A percentile compares a stretch with the other conserved stretches of the same genome.
Evolutionary conservation across 2,329 filamentous ascomycete species (phyloP).

Genomic region (Kalmusia sp.): DNA sequence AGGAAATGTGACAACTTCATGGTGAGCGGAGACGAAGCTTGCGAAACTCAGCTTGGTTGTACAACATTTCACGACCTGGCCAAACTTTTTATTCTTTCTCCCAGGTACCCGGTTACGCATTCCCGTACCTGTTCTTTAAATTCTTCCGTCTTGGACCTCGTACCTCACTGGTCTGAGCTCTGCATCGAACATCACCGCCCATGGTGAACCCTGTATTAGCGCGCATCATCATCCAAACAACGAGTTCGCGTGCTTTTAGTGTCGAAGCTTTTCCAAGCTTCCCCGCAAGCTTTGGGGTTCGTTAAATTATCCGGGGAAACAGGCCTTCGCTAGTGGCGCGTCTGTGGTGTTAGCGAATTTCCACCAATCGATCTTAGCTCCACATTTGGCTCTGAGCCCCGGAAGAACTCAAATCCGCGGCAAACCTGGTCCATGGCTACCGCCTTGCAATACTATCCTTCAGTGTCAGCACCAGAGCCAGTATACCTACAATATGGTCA

Average conservation of each 20-base stretch:
- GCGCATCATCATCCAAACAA: conserved; percentile 2
- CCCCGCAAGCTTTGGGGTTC: conserved; percentile 9
- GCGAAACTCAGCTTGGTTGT: background rate
- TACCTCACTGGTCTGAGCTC: background rate
- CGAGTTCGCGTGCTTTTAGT: background rate
- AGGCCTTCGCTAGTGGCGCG: background rate
- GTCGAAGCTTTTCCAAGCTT: conserved; percentile 8
- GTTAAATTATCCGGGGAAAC: conserved; percentile 7
- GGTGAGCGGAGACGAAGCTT: background rate
- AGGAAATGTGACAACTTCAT: conserved; percentile 30
- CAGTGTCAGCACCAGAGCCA: too few species aligned
- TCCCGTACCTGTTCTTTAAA: conserved; percentile 5
- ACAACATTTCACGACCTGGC: background rate
- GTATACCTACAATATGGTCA: too few species aligned
- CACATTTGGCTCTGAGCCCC: too few species aligned
- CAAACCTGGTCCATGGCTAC: too few species aligned
- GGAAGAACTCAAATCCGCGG: too few species aligned
- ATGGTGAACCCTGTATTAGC: background rate
- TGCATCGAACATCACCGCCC: background rate
- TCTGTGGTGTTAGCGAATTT: background rate
- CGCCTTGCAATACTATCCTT: too few species aligned
- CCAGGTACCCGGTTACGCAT: conserved; percentile 8
- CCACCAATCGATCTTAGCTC: too few species aligned
- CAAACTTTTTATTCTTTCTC: conserved; percentile 4
- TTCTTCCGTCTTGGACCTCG: conserved; percentile 19